phyloP scores from a whole-genome alignment of 1,284 basidiomycete species.

The Leccinum laetum region DNA sequence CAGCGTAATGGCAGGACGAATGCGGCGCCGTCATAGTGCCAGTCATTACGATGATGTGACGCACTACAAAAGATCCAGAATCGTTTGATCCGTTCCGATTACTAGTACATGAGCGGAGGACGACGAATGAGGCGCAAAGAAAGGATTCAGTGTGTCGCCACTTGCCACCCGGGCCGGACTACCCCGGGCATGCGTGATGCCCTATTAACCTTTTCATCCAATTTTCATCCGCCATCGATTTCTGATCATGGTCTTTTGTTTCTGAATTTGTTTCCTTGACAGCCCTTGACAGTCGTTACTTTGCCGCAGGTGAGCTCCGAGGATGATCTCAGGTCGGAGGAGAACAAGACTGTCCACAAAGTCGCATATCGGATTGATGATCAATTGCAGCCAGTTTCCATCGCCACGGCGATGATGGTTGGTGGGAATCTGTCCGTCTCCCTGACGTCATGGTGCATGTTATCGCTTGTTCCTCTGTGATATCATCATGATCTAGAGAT shows the following conservation, averaged over 20 bases:
- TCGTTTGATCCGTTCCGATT: not conserved
- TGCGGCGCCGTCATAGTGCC: not conserved
- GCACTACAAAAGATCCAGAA: not conserved
- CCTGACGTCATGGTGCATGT: not conserved
- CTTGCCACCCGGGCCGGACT: constrained; percentile 5
- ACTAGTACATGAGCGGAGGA: not conserved
- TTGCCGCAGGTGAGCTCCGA: constrained; percentile 27
- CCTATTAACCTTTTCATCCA: too few species aligned
- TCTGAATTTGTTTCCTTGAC: not conserved
- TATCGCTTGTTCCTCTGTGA: not conserved
- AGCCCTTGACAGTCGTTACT: constrained; percentile 32
- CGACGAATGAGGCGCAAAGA: not conserved
- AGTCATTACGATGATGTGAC: not conserved
- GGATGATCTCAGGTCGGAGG: constrained; percentile 30
- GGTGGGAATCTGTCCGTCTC: constrained; percentile 2
- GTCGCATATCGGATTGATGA: constrained; percentile 1
- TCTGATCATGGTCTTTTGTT: not conserved
- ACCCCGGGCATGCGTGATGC: constrained; percentile 11
- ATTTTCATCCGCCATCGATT: not conserved
- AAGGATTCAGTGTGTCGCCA: constrained; percentile 11
- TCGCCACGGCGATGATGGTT: constrained; percentile 10
- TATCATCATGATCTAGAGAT: not conserved
- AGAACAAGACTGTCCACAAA: not conserved
- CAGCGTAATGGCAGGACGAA: not conserved
- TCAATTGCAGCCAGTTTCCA: not conserved